Evolutionary conservation across 2,329 filamentous ascomycete genomes (phyloP).

Genomic region (Domatiomyces globalis): DNA sequence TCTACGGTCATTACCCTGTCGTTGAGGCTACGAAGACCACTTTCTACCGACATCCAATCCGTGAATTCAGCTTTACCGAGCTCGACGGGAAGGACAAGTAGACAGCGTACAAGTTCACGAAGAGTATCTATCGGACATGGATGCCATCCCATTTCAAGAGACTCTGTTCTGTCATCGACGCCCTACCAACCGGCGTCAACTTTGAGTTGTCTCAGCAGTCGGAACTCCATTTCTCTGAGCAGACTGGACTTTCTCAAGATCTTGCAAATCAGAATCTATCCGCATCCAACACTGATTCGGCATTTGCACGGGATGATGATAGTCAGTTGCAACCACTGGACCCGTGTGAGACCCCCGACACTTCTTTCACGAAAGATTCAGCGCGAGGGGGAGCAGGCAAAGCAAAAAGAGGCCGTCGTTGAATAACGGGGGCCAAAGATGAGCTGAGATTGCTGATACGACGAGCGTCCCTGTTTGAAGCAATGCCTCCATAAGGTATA

Average conservation of each 20-base stretch:
- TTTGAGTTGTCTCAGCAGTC: slow-evolving; percentile 2
- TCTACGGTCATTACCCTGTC: slow-evolving; percentile 31
- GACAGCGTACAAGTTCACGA: slow-evolving; percentile 26
- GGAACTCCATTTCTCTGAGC: background rate
- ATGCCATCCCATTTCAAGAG: slow-evolving; percentile 25
- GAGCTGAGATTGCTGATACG: too few relatives aligned
- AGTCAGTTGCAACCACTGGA: too few relatives aligned
- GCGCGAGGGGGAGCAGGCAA: background rate
- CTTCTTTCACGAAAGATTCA: background rate
- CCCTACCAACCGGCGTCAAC: slow-evolving; percentile 3
- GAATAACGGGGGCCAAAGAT: too few relatives aligned
- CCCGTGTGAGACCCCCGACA: background rate
- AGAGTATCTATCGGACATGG: slow-evolving; percentile 27
- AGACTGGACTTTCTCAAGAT: background rate
- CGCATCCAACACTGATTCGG: too few relatives aligned
- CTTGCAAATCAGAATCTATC: too few relatives aligned
- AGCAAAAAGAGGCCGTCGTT: too few relatives aligned
- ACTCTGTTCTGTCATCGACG: slow-evolving; percentile 27
- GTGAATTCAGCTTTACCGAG: slow-evolving; percentile 22
- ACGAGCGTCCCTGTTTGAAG: too few relatives aligned
- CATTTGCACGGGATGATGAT: too few relatives aligned
- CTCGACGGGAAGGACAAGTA: slow-evolving; percentile 25
- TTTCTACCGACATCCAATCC: slow-evolving; percentile 29
- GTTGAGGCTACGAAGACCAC: slow-evolving; percentile 22
- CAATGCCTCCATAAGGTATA: too few relatives aligned